Conservation (phyloP, 495 filamentous ascomycete genomes). For the Trichocladium antarcticum region DNA sequence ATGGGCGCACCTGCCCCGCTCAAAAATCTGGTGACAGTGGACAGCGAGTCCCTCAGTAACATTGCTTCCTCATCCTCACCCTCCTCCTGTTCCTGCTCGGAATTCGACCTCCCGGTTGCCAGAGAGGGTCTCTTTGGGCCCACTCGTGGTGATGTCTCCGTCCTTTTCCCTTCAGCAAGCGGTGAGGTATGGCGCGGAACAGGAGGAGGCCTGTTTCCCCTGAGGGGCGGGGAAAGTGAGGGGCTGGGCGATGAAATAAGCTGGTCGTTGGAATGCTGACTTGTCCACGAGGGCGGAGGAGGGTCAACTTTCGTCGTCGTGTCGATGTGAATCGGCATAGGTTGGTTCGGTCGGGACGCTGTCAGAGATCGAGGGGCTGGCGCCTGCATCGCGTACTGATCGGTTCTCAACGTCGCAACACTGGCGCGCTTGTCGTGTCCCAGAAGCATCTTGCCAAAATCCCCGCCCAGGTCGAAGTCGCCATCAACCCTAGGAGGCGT, state of each 20-base stretch:
- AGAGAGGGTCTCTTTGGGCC: constrained; percentile 40
- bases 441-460: constrained; percentile 61
- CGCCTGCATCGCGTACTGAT: constrained; percentile 20
- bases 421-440: constrained; percentile 47
- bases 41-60: constrained; percentile 52
- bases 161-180: constrained; percentile 7
- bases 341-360: constrained; percentile 32
- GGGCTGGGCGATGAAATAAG: constrained; percentile 39
- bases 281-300: constrained; percentile 58
- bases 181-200: constrained; percentile 27
- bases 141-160: constrained; percentile 24
- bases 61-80: constrained; percentile 60
- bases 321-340: constrained; percentile 50
- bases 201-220: constrained; percentile 23
- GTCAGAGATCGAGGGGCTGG: constrained; percentile 29
- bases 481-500: constrained; percentile 60
- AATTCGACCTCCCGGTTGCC: constrained; percentile 33
- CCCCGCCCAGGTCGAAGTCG: constrained; percentile 46
- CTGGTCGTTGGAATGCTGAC: constrained; percentile 53
- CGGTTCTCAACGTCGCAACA: constrained; percentile 31
- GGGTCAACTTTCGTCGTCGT: constrained; percentile 43
- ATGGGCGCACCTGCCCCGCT: constrained; percentile 10
- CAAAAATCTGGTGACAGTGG: constrained; percentile 37
- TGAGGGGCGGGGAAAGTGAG: constrained; percentile 20
- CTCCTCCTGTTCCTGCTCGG: constrained; percentile 28